A percentile compares a stretch with the other conserved stretches of the same genome.
These are phyloP conservation scores for Pseudogymnoascus sp. DNA, from an alignment of 2,329 filamentous ascomycete genomes.

Conservation along the genomic window DNA sequence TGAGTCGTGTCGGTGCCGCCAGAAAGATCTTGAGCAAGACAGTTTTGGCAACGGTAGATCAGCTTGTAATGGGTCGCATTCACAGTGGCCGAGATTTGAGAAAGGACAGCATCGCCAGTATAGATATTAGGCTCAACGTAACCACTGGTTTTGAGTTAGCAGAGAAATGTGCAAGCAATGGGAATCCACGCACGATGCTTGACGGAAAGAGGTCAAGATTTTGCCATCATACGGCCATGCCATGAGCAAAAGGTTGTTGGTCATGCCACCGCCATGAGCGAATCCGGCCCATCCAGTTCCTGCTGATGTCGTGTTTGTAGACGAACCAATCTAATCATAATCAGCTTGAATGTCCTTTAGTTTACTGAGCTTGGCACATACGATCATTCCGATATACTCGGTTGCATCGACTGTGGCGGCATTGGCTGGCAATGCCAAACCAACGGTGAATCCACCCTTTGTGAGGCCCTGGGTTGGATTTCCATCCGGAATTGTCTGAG, in stretches of 20 bases:
- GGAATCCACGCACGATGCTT: slow-evolving; percentile 32
- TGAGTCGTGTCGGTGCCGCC: slow-evolving; percentile 37
- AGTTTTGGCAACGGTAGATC: slow-evolving; percentile 2
- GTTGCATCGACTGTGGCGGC: slow-evolving; percentile 38
- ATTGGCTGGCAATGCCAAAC: slow-evolving; percentile 43
- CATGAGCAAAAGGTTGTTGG: slow-evolving; percentile 46
- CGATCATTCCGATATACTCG: slow-evolving; percentile 53
- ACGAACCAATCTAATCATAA: slow-evolving; percentile 32
- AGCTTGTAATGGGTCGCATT: slow-evolving; percentile 1
- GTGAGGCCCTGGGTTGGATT: slow-evolving; percentile 24
- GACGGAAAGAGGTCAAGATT: slow-evolving; percentile 50
- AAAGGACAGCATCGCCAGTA: slow-evolving; percentile 34
- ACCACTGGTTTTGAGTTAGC: slow-evolving; percentile 30
- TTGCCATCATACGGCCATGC: slow-evolving; percentile 45
- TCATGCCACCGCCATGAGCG: slow-evolving; percentile 49
- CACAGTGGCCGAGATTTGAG: not conserved
- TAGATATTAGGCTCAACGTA: slow-evolving; percentile 52
- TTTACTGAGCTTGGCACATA: slow-evolving; percentile 24
- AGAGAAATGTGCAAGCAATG: not conserved
- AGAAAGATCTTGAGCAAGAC: slow-evolving; percentile 45
- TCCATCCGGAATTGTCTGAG: slow-evolving; percentile 34
- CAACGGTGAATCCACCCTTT: slow-evolving; percentile 41
- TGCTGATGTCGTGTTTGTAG: slow-evolving; percentile 23
- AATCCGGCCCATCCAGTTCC: slow-evolving; percentile 50
- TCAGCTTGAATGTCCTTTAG: not conserved